Percentiles rank a stretch among this genome's conserved stretches.
Evolutionary conservation across 768 basidiomycete species (phyloP).

Genomic region (Stropharia rugosoannulata): DNA sequence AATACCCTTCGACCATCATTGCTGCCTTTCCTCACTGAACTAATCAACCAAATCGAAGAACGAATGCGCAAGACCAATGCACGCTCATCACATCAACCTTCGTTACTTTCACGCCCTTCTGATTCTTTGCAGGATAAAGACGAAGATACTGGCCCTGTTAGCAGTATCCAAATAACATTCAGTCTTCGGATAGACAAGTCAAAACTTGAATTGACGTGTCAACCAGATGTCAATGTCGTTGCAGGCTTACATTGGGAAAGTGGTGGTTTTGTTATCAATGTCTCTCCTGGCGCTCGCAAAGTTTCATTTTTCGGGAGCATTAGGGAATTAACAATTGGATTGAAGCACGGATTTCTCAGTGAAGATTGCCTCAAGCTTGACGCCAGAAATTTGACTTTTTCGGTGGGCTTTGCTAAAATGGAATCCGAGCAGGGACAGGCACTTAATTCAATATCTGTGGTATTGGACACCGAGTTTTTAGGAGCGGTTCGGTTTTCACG

Average conservation of each 20-base stretch:
- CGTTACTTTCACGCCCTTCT: constrained; percentile 7
- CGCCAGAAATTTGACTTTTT: constrained; percentile 80
- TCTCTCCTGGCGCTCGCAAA: constrained; percentile 71
- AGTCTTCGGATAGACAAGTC: constrained; percentile 93
- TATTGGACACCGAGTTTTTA: constrained; percentile 83
- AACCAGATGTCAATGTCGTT: constrained; percentile 90
- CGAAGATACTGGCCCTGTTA: constrained; percentile 23
- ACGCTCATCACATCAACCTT: constrained; percentile 18
- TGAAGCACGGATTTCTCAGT: constrained; percentile 84
- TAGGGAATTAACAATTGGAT: constrained; percentile 74
- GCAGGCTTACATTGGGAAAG: constrained; percentile 92
- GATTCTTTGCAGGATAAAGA: constrained; percentile 13
- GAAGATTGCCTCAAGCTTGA: constrained; percentile 81
- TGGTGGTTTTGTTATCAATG: constrained; percentile 83
- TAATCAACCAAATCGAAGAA: constrained; percentile 66
- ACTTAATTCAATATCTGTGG: constrained; percentile 63
- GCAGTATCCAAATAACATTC: constrained; percentile 73
- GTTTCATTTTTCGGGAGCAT: constrained; percentile 77
- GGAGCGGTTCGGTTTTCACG: constrained; percentile 82
- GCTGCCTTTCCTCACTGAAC: constrained; percentile 80
- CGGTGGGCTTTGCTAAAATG: constrained; percentile 63
- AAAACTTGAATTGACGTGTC: constrained; percentile 80
- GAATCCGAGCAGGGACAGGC: constrained; percentile 32
- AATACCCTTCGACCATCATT: constrained; percentile 83
- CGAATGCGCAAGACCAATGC: constrained; percentile 60